These are phyloP conservation scores for Coemansia asiatica DNA, from an alignment of 192 early-diverging fungal genomes.

Conservation along the genomic window DNA sequence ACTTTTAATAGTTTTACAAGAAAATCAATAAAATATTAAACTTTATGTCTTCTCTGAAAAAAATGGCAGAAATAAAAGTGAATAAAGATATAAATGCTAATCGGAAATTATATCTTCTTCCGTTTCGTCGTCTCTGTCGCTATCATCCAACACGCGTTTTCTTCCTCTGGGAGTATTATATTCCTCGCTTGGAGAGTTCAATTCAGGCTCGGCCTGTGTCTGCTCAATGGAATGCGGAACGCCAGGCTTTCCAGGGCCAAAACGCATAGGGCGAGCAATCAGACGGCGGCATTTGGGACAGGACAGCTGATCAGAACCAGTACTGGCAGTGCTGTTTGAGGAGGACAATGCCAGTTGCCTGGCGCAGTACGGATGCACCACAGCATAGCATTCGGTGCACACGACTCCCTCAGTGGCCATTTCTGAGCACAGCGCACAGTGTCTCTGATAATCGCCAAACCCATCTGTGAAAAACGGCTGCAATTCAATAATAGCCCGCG, in stretches of 20 bases:
- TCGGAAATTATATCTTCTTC: background rate
- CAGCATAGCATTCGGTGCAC: constrained; percentile 21
- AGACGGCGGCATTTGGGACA: constrained; percentile 27
- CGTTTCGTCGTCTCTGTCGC: background rate
- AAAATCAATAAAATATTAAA: no score
- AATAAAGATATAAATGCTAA: background rate
- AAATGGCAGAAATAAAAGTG: no score
- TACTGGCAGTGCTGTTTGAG: background rate
- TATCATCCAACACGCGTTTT: background rate
- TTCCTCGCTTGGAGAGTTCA: background rate
- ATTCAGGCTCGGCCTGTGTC: constrained; percentile 2
- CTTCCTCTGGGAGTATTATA: background rate
- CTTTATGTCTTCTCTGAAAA: no score
- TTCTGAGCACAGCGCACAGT: constrained; percentile 35
- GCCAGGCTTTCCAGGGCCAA: constrained; percentile 34
- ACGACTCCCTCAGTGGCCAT: constrained; percentile 33
- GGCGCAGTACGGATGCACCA: constrained; percentile 39
- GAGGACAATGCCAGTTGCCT: constrained; percentile 10
- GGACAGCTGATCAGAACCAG: constrained; percentile 7
- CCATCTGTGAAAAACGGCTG: constrained; percentile 25
- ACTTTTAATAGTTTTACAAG: no score
- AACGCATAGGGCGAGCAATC: constrained; percentile 12
- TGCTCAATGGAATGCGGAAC: constrained; percentile 11
- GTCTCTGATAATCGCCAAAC: constrained; percentile 28
- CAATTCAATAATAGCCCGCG: constrained; percentile 35